Evolutionary conservation across 495 filamentous ascomycete species (phyloP), one percentile per base, ranked within the genome.

Genomic region (Platismatia glauca): DNA sequence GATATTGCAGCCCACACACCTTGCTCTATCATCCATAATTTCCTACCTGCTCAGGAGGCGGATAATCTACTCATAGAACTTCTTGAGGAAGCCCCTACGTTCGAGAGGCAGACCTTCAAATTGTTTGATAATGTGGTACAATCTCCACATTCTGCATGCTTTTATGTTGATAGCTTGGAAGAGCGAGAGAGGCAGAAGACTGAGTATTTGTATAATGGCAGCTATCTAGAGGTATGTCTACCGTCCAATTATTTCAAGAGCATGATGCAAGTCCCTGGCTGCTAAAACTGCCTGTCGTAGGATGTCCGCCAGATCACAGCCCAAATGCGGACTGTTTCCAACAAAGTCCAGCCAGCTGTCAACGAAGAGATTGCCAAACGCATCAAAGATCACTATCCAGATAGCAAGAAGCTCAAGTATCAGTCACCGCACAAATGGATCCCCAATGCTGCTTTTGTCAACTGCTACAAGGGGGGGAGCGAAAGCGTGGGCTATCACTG

Each of bases 361-460:
- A 96, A 96, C 64, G 68, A 72, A 6, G 86, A 89, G 64, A 85
- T 96, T 34, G 74, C 79, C 38, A 75, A 73, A 20, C 85, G 89
- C 18, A 90, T 90, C 62, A 75, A 76, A 22, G 76, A 79, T 11
- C 74, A 78, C 41, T 86, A 91, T 63, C 79, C 83, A 0, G 76
- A 74, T 15, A 83, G 85, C 22, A 79, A 83, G 71, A 96, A 91
- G 71, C 81, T 95, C 62, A 86, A 79, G 64, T 85, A 89, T 67
- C 91, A 95, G 66, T 87, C 86, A 3, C 78, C 89, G 0, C 67
- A 81, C 4, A 74, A 78, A 1, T 97, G 94, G 92, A 77, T 71
- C 35, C 87, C 92, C 11, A 98, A 97, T 67, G 90, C 90, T 0
- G 90, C 91, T 0, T 90, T 96, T 65, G 91, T 96, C 0, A 98